Evolutionary conservation across 495 filamentous ascomycete species (phyloP), one percentile per base, ranked within the genome.

Genomic region (Aspergillus taichungensis): DNA sequence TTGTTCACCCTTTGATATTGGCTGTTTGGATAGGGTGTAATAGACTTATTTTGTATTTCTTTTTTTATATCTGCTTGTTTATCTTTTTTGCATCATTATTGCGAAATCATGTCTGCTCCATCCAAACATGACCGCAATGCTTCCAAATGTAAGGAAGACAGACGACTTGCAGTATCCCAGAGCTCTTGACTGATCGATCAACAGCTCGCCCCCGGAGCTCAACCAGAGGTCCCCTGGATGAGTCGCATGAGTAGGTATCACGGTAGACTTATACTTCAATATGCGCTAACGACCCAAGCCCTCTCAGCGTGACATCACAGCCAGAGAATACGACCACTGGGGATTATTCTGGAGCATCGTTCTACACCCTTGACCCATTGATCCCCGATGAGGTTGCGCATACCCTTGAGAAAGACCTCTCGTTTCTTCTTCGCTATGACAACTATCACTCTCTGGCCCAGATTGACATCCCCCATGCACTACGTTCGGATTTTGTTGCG

Each of bases 401-500:
- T 43, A 52, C 62, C 9, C 43, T 67, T 28, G 66, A 71, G 32
- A 87, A 85, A 56, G 85, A 94, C 65, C 83, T 92, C 53, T 79
- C 77, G 37, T 91, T 80, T 63, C 79, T 95, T 46, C 75, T 89
- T 13, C 74, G 80, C 30, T 85, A 87, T 3, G 78, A 83, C 49
- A 80, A 86, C 50, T 96, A 84, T 71, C 91, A 92, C 64, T 78
- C 82, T 3, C 74, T 94, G 28, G 78, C 82, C 3, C 75, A 81
- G 0, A 68, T 78, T 24, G 71, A 80, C 52, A 72, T 85, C 30
- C 84, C 85, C 0, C 62, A 74, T 8, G 68, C 84, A n/a, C 80
- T 88, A 62, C 69, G 69, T 34, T 60, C 67, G 8, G 59, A 67
- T 37, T 71, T 73, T 34, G 37, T 68, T 37, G 56, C 59, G n/a